A percentile compares a stretch with the other conserved stretches of the same genome.
Evolutionary conservation across 2,329 filamentous ascomycete species (phyloP).

Genomic region (Amesomyces nigricolor): DNA sequence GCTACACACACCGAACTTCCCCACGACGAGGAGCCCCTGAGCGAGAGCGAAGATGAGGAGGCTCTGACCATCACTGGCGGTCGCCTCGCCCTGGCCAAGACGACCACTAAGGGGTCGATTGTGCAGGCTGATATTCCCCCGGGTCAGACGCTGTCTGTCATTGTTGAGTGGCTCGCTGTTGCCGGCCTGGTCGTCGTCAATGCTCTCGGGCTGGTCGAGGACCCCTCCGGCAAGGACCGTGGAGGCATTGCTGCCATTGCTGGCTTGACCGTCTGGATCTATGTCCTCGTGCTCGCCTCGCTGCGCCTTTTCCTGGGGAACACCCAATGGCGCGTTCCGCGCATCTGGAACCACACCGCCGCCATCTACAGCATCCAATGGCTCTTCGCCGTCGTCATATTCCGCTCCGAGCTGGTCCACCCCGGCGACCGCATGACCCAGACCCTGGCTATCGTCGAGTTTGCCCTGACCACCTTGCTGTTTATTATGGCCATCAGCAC

Average conservation of each 20-base stretch:
- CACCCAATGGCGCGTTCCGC: slow-evolving; percentile 61
- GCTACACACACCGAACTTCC: slow-evolving; percentile 49
- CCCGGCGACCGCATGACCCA: slow-evolving; percentile 58
- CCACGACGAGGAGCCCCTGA: slow-evolving; percentile 37
- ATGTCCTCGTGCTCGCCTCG: slow-evolving; percentile 67
- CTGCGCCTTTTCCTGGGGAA: slow-evolving; percentile 64
- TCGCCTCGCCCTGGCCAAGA: slow-evolving; percentile 53
- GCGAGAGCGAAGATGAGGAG: slow-evolving; percentile 54
- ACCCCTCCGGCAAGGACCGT: slow-evolving; percentile 53
- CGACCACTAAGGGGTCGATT: slow-evolving; percentile 56
- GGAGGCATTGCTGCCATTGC: slow-evolving; percentile 57
- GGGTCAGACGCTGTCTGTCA: slow-evolving; percentile 63
- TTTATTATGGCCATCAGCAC: slow-evolving; percentile 72
- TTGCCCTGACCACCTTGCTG: slow-evolving; percentile 67
- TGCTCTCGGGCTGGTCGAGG: slow-evolving; percentile 55
- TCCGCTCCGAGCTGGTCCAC: slow-evolving; percentile 81
- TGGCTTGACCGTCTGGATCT: slow-evolving; percentile 71
- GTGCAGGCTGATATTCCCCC: slow-evolving; percentile 71
- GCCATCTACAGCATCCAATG: slow-evolving; percentile 77
- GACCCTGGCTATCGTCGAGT: slow-evolving; percentile 65
- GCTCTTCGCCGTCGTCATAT: slow-evolving; percentile 68
- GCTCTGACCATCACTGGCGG: slow-evolving; percentile 52
- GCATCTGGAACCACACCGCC: slow-evolving; percentile 90
- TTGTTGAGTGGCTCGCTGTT: slow-evolving; percentile 71
- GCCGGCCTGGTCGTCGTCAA: slow-evolving; percentile 66